These are phyloP conservation scores for Nymphaea colorata DNA, from an alignment of 164 flowering plant species.

Conservation along the genomic window DNA sequence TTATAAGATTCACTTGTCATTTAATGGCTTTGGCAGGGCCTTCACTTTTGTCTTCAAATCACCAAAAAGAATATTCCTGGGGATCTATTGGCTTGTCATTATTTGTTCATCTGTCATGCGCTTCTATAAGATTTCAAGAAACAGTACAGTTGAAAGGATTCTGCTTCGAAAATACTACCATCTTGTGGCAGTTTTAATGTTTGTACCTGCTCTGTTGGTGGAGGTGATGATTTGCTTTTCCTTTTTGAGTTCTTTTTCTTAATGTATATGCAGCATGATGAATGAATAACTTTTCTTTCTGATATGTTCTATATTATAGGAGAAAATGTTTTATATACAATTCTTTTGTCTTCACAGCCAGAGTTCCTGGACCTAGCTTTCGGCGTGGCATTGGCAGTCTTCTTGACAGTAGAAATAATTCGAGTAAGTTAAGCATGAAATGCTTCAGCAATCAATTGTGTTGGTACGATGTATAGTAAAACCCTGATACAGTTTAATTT, in stretches of 20 bases:
- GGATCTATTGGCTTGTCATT: conserved; percentile 64
- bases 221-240: conserved; percentile 38
- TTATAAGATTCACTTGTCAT: too few species aligned
- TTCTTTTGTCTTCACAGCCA: conserved; percentile 40
- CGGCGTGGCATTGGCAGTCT: conserved; percentile 92
- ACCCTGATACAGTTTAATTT: too few species aligned
- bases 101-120: conserved; percentile 57
- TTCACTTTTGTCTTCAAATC: conserved; percentile 67
- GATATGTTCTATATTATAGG: background rate
- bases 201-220: conserved; percentile 77
- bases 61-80: conserved; percentile 52
- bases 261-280: background rate
- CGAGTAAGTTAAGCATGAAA: conserved; percentile 51
- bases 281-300: too few species aligned
- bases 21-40: conserved; percentile 42
- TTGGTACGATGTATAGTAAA: too few species aligned
- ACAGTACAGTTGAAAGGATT: conserved; percentile 82
- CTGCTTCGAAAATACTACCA: conserved; percentile 96
- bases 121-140: conserved; percentile 77
- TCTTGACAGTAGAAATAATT: conserved; percentile 73
- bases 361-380: conserved; percentile 81
- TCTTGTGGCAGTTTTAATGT: conserved; percentile 87
- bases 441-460: background rate
- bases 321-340: background rate
- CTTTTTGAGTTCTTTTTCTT: background rate